Conservation (phyloP, 257 asterid genomes). For the Fraxinus pennsylvanica region DNA sequence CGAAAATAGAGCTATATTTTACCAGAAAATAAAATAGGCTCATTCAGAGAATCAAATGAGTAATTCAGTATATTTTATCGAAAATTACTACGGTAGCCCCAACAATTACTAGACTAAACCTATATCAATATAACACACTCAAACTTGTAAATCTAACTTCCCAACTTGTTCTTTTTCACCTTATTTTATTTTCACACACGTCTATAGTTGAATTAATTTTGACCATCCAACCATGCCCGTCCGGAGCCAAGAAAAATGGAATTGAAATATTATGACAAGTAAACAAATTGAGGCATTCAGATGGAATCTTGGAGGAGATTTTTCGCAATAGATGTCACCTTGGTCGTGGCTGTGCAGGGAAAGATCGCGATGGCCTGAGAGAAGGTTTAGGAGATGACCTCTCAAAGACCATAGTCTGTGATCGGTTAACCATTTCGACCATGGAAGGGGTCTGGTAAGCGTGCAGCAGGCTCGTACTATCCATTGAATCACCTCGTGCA, state of each 20-base stretch:
- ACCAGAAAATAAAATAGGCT: neutral
- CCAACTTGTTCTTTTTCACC: too few species aligned
- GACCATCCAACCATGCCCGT: too few species aligned
- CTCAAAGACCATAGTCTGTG: slow-evolving; percentile 66
- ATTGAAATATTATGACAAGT: neutral
- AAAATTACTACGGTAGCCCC: too few species aligned
- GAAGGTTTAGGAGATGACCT: slow-evolving; percentile 42
- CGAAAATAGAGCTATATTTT: neutral
- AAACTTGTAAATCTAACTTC: too few species aligned
- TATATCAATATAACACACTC: too few species aligned
- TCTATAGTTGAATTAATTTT: neutral
- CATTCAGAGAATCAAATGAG: neutral
- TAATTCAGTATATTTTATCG: neutral
- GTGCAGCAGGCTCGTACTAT: slow-evolving; percentile 57
- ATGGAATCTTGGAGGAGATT: neutral
- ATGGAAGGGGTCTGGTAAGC: slow-evolving; percentile 90
- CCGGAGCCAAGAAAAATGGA: too few species aligned
- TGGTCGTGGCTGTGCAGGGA: slow-evolving; percentile 43
- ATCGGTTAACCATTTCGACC: slow-evolving; percentile 84
- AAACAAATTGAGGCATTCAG: neutral
- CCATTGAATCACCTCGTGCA: slow-evolving; percentile 81
- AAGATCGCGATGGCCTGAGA: slow-evolving; percentile 46
- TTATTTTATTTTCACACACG: slow-evolving; percentile 8
- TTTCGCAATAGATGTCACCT: slow-evolving; percentile 41
- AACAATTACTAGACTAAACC: too few species aligned